Base-by-base conservation (phyloP, 345 rosid species). In the rapeseed (Brassica napus) region DNA sequence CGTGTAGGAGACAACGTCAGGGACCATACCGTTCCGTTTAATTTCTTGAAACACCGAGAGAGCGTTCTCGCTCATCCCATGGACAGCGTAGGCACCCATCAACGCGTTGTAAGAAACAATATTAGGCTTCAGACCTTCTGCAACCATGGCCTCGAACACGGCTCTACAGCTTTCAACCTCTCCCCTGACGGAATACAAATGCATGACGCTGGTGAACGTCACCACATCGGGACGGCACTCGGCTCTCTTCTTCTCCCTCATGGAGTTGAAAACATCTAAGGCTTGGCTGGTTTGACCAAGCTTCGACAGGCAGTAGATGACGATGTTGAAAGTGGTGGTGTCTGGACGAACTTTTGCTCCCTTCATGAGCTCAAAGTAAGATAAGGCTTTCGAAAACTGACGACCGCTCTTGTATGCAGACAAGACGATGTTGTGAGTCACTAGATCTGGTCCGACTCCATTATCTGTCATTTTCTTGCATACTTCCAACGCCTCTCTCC, bases 371-470 rank as follows among this genome's bases (percentile, higher is more conserved):
- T 91, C 92, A 77, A 87, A 94, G 85, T 92, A 94, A 64, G 97
- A 89, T 37, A 94, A 31, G 67, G 97, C 98, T 78, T 90, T 94
- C 37, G 87, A 79, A 82, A 84, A 91, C 85, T 92, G 97, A 61
- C 85, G 85, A 44, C 92, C 97, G 47, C 77, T 89, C 84, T 94
- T 94, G 81, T 87, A 94, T 28, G 98, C 97, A 64, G 97, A 91
- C 79, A 94, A 82, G 66, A 94, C 83, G 83, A 91, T 94, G 81
- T 94, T 94, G 78, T 92, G 97, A 67, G 98, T 92, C 67, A 94
- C 97, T 60, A 92, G 85, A 84, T 92, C 97, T n/a, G 98, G 98
- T 32, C 98, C 97, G 79, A 94, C 90, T 55, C 98, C 98, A 79
- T 92, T 91, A 83, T 94, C 98, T 5, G 97, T 91, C 98, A 94